Evolutionary conservation across 1,284 basidiomycete species (phyloP), one percentile per base, ranked within the genome.

Genomic region (Ustilago xerochloae): DNA sequence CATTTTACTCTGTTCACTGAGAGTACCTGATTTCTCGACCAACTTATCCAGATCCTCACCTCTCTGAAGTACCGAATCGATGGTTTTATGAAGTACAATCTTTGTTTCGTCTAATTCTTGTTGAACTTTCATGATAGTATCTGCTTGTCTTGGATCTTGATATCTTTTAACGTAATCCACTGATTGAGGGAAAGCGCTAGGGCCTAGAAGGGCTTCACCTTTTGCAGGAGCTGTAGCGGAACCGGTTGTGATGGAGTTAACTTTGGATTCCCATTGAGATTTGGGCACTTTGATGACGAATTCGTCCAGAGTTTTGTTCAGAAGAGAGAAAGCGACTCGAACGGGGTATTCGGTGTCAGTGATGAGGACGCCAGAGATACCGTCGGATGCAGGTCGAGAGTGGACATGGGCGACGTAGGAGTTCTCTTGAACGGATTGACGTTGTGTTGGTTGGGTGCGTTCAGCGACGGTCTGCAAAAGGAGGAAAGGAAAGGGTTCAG

Each of bases 61-160:
- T 32, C 97, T 90, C 85, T 97, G 91, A 35, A 99, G 88, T 2
- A 99, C 96, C 2, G 92, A 93, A 84, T 99, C 97, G 81, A 99
- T 99, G 15, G 97, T 99, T 88, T 99, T 97, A 88, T 99, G 97
- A 41, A 66, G 28, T 35, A 99, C 90, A 77, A 99, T 96, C 91
- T 99, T 99, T 8, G 97, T 99, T 87, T 99, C 97, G 84, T 99
- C 97, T 49, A 99, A 86, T 84, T 99, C 97, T 84, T 94, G 92
- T 85, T 99, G 97, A 16, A 99, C 97, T 80, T 92, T 90, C 95
- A 99, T 96, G 82, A 99, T 98, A 18, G 93, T 92, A 87, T 99
- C 97, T 5, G 97, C 97, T 87, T 99, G 95, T 72, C 91, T 89
- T 8, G 97, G 97, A 85, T 99, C 97, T 87, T 99, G 97, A 86